phyloP scores from a whole-genome alignment of 1,284 basidiomycete species.

The Coniferiporia weirii region DNA sequence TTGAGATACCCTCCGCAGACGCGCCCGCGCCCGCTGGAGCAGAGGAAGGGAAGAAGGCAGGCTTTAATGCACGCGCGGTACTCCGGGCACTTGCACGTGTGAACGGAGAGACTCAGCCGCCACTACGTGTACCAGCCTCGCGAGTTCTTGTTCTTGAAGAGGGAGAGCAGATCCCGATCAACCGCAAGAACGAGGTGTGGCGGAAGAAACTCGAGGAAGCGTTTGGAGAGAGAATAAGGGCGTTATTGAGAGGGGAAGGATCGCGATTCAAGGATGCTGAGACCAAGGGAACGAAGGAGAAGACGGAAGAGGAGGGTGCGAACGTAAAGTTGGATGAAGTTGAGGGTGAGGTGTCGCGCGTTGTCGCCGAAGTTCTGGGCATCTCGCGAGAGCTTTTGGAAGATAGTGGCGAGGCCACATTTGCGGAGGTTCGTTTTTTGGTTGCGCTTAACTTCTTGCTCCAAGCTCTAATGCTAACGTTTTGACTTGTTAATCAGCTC shows the following conservation, averaged over 20 bases:
- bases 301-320: not conserved
- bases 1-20: conserved; percentile 23
- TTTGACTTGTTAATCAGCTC: conserved; percentile 3
- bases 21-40: not conserved
- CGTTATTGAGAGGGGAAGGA: conserved; percentile 2
- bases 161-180: conserved; percentile 29
- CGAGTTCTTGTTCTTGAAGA: conserved; percentile 27
- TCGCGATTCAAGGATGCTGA: conserved; percentile 6
- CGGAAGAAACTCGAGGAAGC: conserved; percentile 30
- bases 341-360: conserved; percentile 2
- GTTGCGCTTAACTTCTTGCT: not conserved
- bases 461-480: not conserved
- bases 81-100: conserved; percentile 26
- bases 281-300: not conserved
- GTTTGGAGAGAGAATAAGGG: conserved; percentile 4
- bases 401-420: conserved; percentile 24
- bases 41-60: not conserved
- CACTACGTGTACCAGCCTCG: conserved; percentile 31
- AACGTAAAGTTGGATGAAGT: conserved; percentile 2
- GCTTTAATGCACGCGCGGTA: conserved; percentile 20
- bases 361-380: conserved; percentile 14
- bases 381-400: conserved; percentile 7
- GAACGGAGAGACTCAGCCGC: conserved; percentile 30
- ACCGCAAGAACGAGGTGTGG: conserved; percentile 30
- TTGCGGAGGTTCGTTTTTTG: conserved; percentile 27